Evolutionary conservation across 225 moss, liverwort and hornwort species (phyloP), one percentile per base, ranked within the genome.

Genomic region (Thuidium tamariscinum): DNA sequence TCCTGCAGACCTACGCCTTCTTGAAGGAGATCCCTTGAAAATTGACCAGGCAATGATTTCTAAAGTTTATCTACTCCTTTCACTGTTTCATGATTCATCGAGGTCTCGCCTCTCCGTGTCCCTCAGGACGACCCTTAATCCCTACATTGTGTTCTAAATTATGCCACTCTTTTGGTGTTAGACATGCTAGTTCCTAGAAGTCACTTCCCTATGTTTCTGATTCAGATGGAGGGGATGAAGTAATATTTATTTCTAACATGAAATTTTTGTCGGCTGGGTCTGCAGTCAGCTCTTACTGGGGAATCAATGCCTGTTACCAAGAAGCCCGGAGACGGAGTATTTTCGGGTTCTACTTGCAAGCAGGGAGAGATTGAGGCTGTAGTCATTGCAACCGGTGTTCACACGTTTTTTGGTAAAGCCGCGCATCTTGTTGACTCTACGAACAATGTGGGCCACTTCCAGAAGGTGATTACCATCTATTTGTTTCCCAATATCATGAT

Each of bases 391-490:
- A 95, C 95, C 36, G 95, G 94, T 48, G 92, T 93, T 75, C 92
- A 95, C 91, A 94, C 92, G 22, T 95, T 95, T 86, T 95, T 95
- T 57, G 95, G 95, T 69, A 96, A 96, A 89, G 95, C 95, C 61
- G 95, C 95, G 46, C 95, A 96, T 88, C 89, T 96, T 54, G 95
- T 96, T n/a, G 95, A 96, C 80, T 92, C 93, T 72, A 96, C 95
- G 66, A 96, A 96, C 91, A 95, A 95, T 84, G 94, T 92, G 56
- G 95, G 95, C 89, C 95, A 96, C 81, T 96, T 96, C 83, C 95
- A 96, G 91, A 92, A 95, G 93, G 94, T 94, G 78, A 87, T 80
- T 41, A 49, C 41, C 59, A 11, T 63, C 10, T 41, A 16, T 54
- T 29, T 37, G 26, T 7, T n/a, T 75, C 51, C 55, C 59, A 42